Base-by-base conservation (phyloP, 2,329 filamentous ascomycete species). In the Aschersonia sp. region DNA sequence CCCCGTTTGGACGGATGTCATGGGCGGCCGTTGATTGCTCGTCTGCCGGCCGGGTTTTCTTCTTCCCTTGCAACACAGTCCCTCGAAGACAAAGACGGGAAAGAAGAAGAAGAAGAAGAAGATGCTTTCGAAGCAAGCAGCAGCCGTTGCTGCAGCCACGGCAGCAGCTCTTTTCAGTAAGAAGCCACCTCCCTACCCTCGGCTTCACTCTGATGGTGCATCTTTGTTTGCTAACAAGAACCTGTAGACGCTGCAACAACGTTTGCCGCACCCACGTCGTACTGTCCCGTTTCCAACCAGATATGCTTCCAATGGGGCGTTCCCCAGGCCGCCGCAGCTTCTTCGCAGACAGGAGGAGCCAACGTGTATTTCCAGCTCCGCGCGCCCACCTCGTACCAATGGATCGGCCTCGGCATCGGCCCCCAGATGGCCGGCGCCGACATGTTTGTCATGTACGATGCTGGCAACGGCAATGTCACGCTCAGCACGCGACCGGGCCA, bases 381-480 rank as follows among this genome's bases (percentile, higher is more conserved):
- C n/a, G 76, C 76, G 4, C 73, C 75, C 1, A 66, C 66, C 2
- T 63, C 62, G 5, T 73, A 73, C 56, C 55, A 60, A 50, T 83
- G 79, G 79, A 68, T 79, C 12, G 73, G 67, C 7, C 64, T 82
- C 14, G 79, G 76, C 32, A 75, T 74, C 32, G 79, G 79, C 43
- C 54, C 56, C 0, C 50, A 52, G 41, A 83, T 83, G 79, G 41
- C 58, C 11, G 73, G 69, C 32, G 60, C 78, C 45, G 73, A 78
- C 57, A 79, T 83, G 49, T 81, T 83, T 56, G 52, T 83, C 55
- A 67, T 82, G 53, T 83, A 83, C 59, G 62, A 73, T 43, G 68
- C 79, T 52, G 75, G 76, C 49, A 52, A 54, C 4, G 72, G 73
- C 51, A 81, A 82, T 56, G 68, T 83, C 30, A 83, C 79, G 1